Evolutionary conservation across 352 stramenopile species (phyloP).

Genomic region (Salisapilia sapeloensis): DNA sequence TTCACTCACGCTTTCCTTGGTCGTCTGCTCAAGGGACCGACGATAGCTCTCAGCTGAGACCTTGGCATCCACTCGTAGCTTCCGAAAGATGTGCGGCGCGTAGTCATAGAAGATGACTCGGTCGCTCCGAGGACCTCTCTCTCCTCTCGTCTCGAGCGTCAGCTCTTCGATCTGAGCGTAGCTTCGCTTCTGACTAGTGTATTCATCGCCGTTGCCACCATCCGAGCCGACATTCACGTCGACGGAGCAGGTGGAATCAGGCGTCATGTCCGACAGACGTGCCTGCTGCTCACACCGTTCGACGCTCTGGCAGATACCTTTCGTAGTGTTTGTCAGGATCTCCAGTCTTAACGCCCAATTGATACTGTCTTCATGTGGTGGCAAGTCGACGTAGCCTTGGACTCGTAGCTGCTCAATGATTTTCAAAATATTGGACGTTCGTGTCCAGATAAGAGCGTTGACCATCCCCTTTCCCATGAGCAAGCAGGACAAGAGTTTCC

Average conservation of each 20-base stretch:
- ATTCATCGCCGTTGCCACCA: constrained; percentile 11
- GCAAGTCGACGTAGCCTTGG: constrained; percentile 37
- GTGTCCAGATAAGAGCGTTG: constrained; percentile 65
- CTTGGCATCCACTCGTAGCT: constrained; percentile 36
- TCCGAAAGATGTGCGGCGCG: constrained; percentile 58
- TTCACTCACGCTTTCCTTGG: constrained; percentile 63
- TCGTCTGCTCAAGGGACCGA: constrained; percentile 48
- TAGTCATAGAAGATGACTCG: constrained; percentile 71
- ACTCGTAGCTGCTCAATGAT: constrained; percentile 54
- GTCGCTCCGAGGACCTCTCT: constrained; percentile 21
- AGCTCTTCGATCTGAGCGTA: constrained; percentile 66
- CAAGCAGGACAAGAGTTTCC: constrained; percentile 53
- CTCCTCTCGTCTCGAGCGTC: constrained; percentile 46
- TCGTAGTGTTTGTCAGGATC: constrained; percentile 75
- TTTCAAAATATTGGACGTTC: constrained; percentile 64
- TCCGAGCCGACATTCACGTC: background rate
- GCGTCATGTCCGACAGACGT: constrained; percentile 7
- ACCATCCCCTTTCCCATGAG: constrained; percentile 67
- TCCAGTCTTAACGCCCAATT: constrained; percentile 77
- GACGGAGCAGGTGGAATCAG: no score
- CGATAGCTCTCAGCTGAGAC: constrained; percentile 49
- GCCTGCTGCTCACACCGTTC: constrained; percentile 47
- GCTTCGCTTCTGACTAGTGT: constrained; percentile 42
- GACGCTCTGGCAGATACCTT: constrained; percentile 66
- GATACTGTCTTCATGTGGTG: constrained; percentile 59